Conservation (phyloP, 2,329 filamentous ascomycete genomes). For the Fusarium neocosmosporiellum region DNA sequence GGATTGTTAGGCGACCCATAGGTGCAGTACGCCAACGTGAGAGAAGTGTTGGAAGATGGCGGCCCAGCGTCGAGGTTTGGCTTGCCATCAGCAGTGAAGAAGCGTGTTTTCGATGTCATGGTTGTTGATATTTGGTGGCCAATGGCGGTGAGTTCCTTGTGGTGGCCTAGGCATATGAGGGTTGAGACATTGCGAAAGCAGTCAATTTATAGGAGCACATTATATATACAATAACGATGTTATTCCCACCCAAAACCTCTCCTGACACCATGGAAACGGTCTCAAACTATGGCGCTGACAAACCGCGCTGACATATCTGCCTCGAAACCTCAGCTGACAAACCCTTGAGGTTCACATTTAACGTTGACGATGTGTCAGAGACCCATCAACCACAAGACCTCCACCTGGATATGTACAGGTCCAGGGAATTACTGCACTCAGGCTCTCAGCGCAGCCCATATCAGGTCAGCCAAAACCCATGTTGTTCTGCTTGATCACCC, state of each 20-base stretch:
- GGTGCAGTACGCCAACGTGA: not conserved
- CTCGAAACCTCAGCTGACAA: not conserved
- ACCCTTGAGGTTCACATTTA: not conserved
- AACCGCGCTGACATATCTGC: not conserved
- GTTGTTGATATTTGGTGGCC: not conserved
- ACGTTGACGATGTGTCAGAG: not conserved
- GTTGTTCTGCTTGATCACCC: too few species aligned
- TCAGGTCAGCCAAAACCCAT: not conserved
- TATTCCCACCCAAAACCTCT: not conserved
- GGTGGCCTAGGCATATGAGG: too few species aligned
- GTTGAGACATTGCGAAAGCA: not conserved
- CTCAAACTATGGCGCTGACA: not conserved
- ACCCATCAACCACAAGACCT: not conserved
- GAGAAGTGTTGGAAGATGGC: not conserved
- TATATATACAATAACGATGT: not conserved
- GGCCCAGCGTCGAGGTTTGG: not conserved
- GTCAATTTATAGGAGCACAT: not conserved
- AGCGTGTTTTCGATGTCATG: not conserved
- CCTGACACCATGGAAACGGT: not conserved
- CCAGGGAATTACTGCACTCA: not conserved
- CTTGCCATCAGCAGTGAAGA: not conserved
- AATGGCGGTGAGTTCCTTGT: not conserved
- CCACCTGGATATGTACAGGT: not conserved
- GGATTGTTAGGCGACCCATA: not conserved
- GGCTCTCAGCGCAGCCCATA: not conserved